phyloP scores from a whole-genome alignment of 176 grass and related monocot genomes.

The Phoenix roebelenii region DNA sequence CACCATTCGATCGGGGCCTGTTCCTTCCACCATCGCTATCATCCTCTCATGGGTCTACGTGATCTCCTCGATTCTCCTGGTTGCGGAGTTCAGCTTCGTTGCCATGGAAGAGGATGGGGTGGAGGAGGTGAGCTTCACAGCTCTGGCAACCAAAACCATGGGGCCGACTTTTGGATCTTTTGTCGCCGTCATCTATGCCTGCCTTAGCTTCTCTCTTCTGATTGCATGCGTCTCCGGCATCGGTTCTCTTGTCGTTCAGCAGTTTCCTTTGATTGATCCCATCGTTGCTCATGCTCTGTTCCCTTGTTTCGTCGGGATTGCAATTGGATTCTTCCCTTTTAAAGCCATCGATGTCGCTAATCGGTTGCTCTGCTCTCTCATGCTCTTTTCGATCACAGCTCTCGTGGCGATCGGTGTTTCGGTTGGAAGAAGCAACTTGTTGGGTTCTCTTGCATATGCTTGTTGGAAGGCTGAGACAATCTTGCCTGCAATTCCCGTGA shows the following conservation, averaged over 20 bases:
- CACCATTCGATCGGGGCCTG: constrained; percentile 56
- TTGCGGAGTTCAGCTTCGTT: constrained; percentile 63
- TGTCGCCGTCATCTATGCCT: constrained; percentile 51
- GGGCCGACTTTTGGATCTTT: constrained; percentile 28
- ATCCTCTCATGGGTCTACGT: constrained; percentile 73
- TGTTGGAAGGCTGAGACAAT: constrained; percentile 41
- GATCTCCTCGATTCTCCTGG: constrained; percentile 64
- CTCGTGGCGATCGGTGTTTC: constrained; percentile 55
- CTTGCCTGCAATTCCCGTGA: constrained; percentile 49
- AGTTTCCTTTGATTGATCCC: constrained; percentile 31
- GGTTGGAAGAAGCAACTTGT: constrained; percentile 42
- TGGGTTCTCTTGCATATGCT: constrained; percentile 36
- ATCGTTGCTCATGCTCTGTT: constrained; percentile 39
- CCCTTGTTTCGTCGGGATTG: constrained; percentile 43
- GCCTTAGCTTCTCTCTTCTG: constrained; percentile 67
- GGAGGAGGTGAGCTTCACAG: constrained; percentile 76
- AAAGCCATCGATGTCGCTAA: constrained; percentile 56
- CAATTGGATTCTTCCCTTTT: constrained; percentile 73
- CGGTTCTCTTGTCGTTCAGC: constrained; percentile 40
- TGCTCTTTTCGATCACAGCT: constrained; percentile 53
- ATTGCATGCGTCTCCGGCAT: constrained; percentile 70
- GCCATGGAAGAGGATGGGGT: constrained; percentile 40
- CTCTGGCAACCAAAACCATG: constrained; percentile 59
- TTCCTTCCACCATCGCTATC: constrained; percentile 47
- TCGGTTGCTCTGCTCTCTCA: constrained; percentile 48